Percentiles rank a stretch among this genome's conserved stretches.
These are phyloP conservation scores for Arachnopeziza araneosa DNA, from an alignment of 2,329 filamentous ascomycete genomes.

Conservation along the genomic window DNA sequence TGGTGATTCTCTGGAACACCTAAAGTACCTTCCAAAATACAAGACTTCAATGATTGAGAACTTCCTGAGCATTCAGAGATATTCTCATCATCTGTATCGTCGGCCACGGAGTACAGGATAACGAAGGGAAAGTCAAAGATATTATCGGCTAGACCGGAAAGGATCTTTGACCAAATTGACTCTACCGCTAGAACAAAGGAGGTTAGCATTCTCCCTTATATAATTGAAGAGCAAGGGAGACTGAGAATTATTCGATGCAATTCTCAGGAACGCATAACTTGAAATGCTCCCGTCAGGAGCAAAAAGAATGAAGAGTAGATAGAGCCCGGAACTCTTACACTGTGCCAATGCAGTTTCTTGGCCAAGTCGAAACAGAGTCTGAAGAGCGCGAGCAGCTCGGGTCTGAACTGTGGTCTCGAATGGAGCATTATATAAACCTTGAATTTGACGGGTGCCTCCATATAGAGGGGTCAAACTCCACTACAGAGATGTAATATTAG, in stretches of 20 bases:
- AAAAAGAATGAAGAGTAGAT: no score
- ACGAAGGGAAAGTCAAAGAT: conserved; percentile 70
- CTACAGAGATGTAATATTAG: neutral
- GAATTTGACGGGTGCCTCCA: conserved; percentile 64
- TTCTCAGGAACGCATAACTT: no score
- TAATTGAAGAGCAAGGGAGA: no score
- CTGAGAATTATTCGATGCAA: no score
- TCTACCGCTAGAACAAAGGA: conserved; percentile 42
- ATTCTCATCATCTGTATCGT: conserved; percentile 60
- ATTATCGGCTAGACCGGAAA: conserved; percentile 64
- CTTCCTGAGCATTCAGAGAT: conserved; percentile 56
- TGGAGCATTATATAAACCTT: conserved; percentile 72
- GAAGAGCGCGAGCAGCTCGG: conserved; percentile 70
- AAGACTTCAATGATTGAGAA: conserved; percentile 53
- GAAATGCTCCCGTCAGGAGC: no score
- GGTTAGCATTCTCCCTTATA: no score
- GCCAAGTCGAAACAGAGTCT: conserved; percentile 69
- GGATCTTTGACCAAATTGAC: conserved; percentile 66
- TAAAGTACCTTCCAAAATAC: conserved; percentile 65
- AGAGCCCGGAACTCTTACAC: conserved; percentile 24
- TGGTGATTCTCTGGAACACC: conserved; percentile 61
- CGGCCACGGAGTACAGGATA: conserved; percentile 67
- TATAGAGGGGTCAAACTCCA: conserved; percentile 77
- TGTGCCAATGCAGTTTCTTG: conserved; percentile 66
- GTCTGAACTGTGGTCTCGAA: conserved; percentile 76